Percentiles rank a stretch among this genome's conserved stretches.
Conservation (phyloP, 306 rosid genomes). For the Argentina anserina region DNA sequence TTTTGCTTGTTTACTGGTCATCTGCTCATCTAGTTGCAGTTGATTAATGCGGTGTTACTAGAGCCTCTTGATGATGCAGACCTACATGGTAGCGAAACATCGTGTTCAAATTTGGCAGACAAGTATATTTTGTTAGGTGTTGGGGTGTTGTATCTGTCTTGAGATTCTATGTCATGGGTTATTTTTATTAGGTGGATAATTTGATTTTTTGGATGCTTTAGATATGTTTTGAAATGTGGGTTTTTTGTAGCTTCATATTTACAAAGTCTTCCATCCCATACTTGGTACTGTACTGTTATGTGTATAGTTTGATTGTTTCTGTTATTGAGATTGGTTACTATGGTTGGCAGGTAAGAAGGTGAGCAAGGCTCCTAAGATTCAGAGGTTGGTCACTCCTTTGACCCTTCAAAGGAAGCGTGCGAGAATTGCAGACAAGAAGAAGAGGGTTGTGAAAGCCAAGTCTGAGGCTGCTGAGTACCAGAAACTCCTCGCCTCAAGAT, state of each 20-base stretch:
- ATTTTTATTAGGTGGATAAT: not conserved
- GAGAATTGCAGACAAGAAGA: slow-evolving; percentile 55
- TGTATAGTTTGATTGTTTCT: not conserved
- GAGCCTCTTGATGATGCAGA: not conserved
- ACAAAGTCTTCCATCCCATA: too few relatives aligned
- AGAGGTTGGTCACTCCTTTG: slow-evolving; percentile 63
- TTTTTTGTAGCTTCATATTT: too few relatives aligned
- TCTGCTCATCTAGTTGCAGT: not conserved
- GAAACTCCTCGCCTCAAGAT: slow-evolving; percentile 52
- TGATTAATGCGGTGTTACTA: not conserved
- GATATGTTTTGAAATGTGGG: too few relatives aligned
- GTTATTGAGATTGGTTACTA: not conserved
- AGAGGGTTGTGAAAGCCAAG: slow-evolving; percentile 53
- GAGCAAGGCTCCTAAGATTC: slow-evolving; percentile 63
- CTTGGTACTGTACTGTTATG: too few relatives aligned
- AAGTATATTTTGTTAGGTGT: not conserved
- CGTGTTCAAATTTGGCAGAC: too few relatives aligned
- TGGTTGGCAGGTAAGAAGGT: slow-evolving; percentile 43
- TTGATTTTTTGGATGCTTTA: not conserved
- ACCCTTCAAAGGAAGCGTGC: slow-evolving; percentile 60
- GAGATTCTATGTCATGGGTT: not conserved
- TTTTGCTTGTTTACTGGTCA: not conserved
- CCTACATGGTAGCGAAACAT: not conserved
- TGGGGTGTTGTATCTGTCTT: not conserved
- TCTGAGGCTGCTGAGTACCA: slow-evolving; percentile 59